A percentile compares a stretch with the other conserved stretches of the same genome.
These are phyloP conservation scores for Taiwanofungus camphoratus DNA, from an alignment of 1,284 basidiomycete genomes.

Conservation along the genomic window DNA sequence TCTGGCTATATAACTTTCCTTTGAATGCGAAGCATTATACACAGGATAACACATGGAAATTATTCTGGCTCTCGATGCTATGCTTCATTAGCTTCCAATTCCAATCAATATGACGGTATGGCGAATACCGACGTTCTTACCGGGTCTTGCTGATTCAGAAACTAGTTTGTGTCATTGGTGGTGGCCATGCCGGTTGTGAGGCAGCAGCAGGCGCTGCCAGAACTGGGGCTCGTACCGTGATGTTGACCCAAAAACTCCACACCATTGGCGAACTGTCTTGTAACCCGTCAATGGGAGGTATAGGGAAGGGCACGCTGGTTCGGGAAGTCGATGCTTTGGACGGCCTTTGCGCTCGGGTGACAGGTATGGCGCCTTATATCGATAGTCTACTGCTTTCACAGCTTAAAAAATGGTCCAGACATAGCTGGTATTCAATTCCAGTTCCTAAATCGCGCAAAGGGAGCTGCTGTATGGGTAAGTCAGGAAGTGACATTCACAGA, in stretches of 20 bases:
- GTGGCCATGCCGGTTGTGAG: slow-evolving; percentile 88
- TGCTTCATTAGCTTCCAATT: slow-evolving; percentile 14
- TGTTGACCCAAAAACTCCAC: slow-evolving; percentile 76
- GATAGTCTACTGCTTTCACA: background rate
- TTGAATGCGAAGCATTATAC: slow-evolving; percentile 5
- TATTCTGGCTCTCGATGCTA: slow-evolving; percentile 8
- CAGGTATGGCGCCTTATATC: slow-evolving; percentile 44
- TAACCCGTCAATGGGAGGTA: slow-evolving; percentile 84
- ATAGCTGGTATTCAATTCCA: slow-evolving; percentile 85
- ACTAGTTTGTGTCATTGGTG: slow-evolving; percentile 82
- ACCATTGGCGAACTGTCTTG: slow-evolving; percentile 88
- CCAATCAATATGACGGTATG: slow-evolving; percentile 25
- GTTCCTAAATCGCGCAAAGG: slow-evolving; percentile 80
- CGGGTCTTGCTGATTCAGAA: background rate
- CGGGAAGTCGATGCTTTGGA: slow-evolving; percentile 86
- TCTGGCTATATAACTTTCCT: too few species aligned
- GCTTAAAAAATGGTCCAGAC: slow-evolving; percentile 39
- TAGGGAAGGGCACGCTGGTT: slow-evolving; percentile 87
- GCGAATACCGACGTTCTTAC: background rate
- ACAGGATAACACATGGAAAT: background rate
- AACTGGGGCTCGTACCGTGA: slow-evolving; percentile 72
- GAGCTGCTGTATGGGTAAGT: slow-evolving; percentile 81
- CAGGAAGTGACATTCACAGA: background rate
- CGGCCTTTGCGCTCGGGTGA: slow-evolving; percentile 71
- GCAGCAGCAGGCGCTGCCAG: slow-evolving; percentile 83